These are phyloP conservation scores for Magnaporthiopsis rhizophila DNA, from an alignment of 2,329 filamentous ascomycete genomes.

Conservation along the genomic window DNA sequence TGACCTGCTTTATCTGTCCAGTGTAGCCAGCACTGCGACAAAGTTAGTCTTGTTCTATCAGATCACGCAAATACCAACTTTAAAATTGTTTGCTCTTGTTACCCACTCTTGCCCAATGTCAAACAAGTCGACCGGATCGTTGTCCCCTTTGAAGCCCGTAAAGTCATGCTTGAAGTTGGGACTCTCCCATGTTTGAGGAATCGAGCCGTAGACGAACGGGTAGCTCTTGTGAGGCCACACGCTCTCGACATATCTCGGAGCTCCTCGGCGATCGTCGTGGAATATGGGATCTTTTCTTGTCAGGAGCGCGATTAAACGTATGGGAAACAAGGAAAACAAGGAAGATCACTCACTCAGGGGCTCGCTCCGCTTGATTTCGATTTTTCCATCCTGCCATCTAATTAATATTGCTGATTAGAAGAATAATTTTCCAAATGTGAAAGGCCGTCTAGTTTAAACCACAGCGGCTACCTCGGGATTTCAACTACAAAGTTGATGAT, in stretches of 20 bases:
- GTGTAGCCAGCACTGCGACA: not conserved
- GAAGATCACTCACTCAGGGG: not conserved
- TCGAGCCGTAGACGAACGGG: slow-evolving; percentile 33
- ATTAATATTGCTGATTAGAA: no score
- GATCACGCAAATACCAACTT: not conserved
- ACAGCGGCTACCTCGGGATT: slow-evolving; percentile 32
- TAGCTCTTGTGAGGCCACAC: slow-evolving; percentile 36
- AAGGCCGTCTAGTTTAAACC: slow-evolving; percentile 6
- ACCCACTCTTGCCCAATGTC: slow-evolving; percentile 15
- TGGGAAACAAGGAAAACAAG: not conserved
- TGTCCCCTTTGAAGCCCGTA: no score
- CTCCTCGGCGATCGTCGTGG: slow-evolving; percentile 29
- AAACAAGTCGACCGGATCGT: slow-evolving; percentile 24
- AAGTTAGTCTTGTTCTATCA: not conserved
- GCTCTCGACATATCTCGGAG: slow-evolving; percentile 30
- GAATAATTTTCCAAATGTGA: not conserved
- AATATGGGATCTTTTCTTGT: slow-evolving; percentile 27
- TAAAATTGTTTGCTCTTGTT: no score
- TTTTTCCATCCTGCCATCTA: not conserved
- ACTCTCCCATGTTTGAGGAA: slow-evolving; percentile 36
- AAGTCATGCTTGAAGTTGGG: slow-evolving; percentile 20
- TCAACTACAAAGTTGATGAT: slow-evolving; percentile 32
- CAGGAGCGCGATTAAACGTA: not conserved
- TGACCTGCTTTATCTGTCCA: not conserved
- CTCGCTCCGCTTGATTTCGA: not conserved